Conservation (phyloP, 2,329 filamentous ascomycete genomes). For the Paradendryphiella salina region DNA sequence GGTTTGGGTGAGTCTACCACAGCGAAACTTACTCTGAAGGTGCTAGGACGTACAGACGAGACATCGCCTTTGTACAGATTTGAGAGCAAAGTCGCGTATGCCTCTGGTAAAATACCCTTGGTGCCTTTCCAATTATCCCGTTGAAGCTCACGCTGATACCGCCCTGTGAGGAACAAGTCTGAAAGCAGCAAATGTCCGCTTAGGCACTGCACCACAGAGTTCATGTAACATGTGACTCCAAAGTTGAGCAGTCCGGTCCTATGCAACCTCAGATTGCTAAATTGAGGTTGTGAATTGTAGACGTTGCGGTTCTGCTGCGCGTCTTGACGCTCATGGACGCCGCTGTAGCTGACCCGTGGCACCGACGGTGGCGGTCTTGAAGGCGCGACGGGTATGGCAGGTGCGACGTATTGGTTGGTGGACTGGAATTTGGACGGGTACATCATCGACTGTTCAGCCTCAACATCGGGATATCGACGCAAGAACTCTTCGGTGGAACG, state of each 20-base stretch:
- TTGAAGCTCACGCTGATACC: constrained; percentile 62
- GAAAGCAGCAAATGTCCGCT: constrained; percentile 69
- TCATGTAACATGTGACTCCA: constrained; percentile 86
- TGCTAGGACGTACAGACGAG: constrained; percentile 51
- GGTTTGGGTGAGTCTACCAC: not conserved
- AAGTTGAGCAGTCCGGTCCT: constrained; percentile 79
- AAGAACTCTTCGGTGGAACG: constrained; percentile 82
- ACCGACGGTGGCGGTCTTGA: constrained; percentile 62
- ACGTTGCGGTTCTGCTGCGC: constrained; percentile 41
- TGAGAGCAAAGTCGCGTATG: constrained; percentile 64
- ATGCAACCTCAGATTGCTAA: constrained; percentile 56
- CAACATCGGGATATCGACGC: constrained; percentile 73
- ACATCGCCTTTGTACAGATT: constrained; percentile 65
- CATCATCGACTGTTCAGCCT: constrained; percentile 61
- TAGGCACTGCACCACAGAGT: constrained; percentile 83
- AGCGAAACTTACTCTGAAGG: constrained; percentile 47
- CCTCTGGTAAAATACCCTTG: constrained; percentile 64
- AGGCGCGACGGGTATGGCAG: constrained; percentile 60
- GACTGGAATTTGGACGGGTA: constrained; percentile 46
- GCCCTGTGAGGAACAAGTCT: constrained; percentile 67
- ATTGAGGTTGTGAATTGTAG: constrained; percentile 52
- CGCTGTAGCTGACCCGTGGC: constrained; percentile 73
- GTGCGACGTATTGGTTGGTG: constrained; percentile 56
- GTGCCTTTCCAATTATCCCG: constrained; percentile 66
- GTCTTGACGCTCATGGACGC: constrained; percentile 65